Percentiles rank a stretch among this genome's conserved stretches.
These are phyloP conservation scores for Pugionium dolabratum DNA, from an alignment of 345 rosid genomes.

Conservation along the genomic window DNA sequence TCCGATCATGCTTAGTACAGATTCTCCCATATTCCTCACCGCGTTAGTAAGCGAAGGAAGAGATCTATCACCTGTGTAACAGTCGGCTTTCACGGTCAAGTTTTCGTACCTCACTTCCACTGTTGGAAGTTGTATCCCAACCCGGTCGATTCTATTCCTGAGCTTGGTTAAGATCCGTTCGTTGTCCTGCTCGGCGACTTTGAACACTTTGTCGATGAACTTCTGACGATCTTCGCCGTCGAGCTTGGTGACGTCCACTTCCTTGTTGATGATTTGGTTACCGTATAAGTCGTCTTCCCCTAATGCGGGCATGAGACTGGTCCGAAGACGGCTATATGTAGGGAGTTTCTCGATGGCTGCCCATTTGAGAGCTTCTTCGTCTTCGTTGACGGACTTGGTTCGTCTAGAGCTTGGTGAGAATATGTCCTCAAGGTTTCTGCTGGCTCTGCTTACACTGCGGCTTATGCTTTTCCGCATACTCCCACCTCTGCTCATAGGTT, in stretches of 20 bases:
- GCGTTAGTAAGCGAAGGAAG: constrained; percentile 69
- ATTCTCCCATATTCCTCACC: constrained; percentile 60
- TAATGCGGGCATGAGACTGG: constrained; percentile 62
- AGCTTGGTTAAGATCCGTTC: constrained; percentile 73
- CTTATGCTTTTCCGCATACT: constrained; percentile 49
- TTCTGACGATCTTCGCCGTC: constrained; percentile 61
- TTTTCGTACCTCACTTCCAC: constrained; percentile 69
- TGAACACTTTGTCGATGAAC: constrained; percentile 72
- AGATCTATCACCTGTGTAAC: constrained; percentile 71
- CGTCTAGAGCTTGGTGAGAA: constrained; percentile 57
- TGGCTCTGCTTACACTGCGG: constrained; percentile 62
- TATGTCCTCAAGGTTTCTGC: constrained; percentile 66
- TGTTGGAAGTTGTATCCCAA: constrained; percentile 70
- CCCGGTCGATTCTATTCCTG: constrained; percentile 74
- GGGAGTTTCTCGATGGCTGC: constrained; percentile 93
- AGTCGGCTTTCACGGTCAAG: constrained; percentile 62
- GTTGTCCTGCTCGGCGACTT: constrained; percentile 86
- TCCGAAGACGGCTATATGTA: constrained; percentile 74
- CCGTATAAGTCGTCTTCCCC: constrained; percentile 48
- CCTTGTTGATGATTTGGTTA: constrained; percentile 42
- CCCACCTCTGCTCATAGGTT: constrained; percentile 33
- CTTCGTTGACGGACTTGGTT: constrained; percentile 56
- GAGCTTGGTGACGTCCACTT: constrained; percentile 75
- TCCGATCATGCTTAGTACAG: constrained; percentile 57
- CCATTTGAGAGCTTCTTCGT: constrained; percentile 95